A percentile compares a stretch with the other conserved stretches of the same genome.
Conservation (phyloP, 2,329 filamentous ascomycete genomes). For the Fusarium nurragi region DNA sequence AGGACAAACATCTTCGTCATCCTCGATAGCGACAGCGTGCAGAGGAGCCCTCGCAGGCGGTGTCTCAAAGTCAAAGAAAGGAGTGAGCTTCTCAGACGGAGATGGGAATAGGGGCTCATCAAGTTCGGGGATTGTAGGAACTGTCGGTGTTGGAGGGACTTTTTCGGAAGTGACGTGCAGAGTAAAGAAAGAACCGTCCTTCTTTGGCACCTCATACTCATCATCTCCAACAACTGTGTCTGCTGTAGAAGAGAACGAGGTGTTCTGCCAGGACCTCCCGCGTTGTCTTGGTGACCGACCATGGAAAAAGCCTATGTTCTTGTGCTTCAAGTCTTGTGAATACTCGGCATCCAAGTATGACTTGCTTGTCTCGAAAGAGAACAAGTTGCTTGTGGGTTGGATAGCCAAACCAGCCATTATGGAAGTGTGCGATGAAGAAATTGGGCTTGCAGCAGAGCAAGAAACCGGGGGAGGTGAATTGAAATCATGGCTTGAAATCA, state of each 20-base stretch:
- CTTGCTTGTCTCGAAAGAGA: background rate
- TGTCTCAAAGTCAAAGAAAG: background rate
- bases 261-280: constrained; percentile 1
- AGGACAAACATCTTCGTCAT: constrained; percentile 1
- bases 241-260: constrained; percentile 19
- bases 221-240: constrained; percentile 12
- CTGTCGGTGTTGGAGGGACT: background rate
- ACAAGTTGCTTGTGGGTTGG: background rate
- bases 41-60: background rate
- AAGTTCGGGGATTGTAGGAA: background rate
- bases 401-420: background rate
- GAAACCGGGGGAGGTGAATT: background rate
- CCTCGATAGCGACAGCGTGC: background rate
- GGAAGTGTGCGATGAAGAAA: background rate
- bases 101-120: background rate
- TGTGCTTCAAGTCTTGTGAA: background rate
- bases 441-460: background rate
- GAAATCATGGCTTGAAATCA: background rate
- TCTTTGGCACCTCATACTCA: background rate
- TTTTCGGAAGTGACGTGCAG: constrained; percentile 3
- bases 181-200: background rate
- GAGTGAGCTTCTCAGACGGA: background rate
- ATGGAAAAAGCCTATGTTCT: background rate
- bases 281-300: background rate
- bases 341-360: background rate